Base-by-base conservation (phyloP, 352 stramenopile species). In the Phytophthora aleatoria region DNA sequence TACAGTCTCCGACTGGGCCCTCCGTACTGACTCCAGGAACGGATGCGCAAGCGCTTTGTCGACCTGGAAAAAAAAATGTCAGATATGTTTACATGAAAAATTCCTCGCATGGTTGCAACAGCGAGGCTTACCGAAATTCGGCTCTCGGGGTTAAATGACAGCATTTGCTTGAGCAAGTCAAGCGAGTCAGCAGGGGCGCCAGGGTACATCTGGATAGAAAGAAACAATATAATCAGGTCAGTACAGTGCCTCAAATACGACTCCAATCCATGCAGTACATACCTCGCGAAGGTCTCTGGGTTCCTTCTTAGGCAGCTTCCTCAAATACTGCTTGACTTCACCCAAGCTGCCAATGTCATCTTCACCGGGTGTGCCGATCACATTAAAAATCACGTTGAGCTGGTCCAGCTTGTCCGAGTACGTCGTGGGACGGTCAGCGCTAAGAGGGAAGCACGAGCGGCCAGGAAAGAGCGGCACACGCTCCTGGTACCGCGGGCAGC, bases 301-400 rank as follows among this genome's bases (percentile, higher is more conserved):
- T 0, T 93, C 85, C 47, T 95, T 95, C 67, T 90, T 92, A 9
- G 85, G 85, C 28, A 96, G 67, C 60, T 95, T 94, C 11, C 87
- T 75, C 64, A 96, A 59, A 38, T 96, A 96, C 54, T 95, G 84
- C 67, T 94, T 95, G 13, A 96, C 79, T 73, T 96, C 86, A 10
- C 75, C 76, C 15, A 92, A 61, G 27, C 80, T 85, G 5, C 82
- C 85, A 67, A 96, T 95, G 54, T 98, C 95, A 5, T 97, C 73
- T 64, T 96, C 87, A 10, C 73, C 83, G 1, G 94, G 94, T n/a
- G 94, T 98, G 9, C 95, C 95, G 63, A 98, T 97, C 53, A 98
- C 91, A 59, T 97, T 94, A 61, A 98, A 98, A 60, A 98, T 98
- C 47, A 98, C 90, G 64, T 98, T 98, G 16, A 98, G 87, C 71